A percentile compares a stretch with the other conserved stretches of the same genome.
Conservation (phyloP, 495 filamentous ascomycete genomes). For the Cladorrhinum samala region DNA sequence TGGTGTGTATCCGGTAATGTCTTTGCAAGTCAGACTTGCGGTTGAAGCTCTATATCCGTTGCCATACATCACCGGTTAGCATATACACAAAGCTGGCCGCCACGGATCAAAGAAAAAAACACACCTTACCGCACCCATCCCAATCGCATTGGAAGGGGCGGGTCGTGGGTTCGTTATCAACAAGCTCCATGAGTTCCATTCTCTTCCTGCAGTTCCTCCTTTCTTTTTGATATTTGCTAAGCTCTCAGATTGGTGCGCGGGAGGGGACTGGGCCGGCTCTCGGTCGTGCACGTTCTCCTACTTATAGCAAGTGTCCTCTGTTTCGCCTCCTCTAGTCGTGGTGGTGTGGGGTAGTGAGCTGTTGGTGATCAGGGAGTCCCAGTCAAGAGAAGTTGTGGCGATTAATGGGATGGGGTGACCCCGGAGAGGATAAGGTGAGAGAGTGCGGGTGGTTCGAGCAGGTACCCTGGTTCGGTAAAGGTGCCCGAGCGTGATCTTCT, state of each 20-base stretch:
- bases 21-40: constrained; percentile 86
- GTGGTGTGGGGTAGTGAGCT: constrained; percentile 23
- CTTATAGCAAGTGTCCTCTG: constrained; percentile 27
- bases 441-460: constrained; percentile 24
- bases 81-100: neutral
- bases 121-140: constrained; percentile 47
- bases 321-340: constrained; percentile 14
- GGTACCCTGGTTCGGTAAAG: constrained; percentile 32
- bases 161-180: constrained; percentile 46
- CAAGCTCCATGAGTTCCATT: constrained; percentile 52
- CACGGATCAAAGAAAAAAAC: constrained; percentile 20
- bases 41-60: constrained; percentile 69
- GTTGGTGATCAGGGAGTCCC: constrained; percentile 4
- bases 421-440: constrained; percentile 11
- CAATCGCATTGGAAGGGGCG: constrained; percentile 51
- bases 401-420: constrained; percentile 11
- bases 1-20: constrained; percentile 86
- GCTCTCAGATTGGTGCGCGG: constrained; percentile 18
- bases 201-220: constrained; percentile 16
- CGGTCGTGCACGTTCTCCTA: constrained; percentile 26
- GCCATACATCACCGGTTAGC: neutral
- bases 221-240: constrained; percentile 8
- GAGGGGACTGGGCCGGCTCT: constrained; percentile 12
- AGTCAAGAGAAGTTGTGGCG: constrained; percentile 11
- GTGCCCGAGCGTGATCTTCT: constrained; percentile 34